phyloP scores from a whole-genome alignment of 805 yeast genomes.

The Wickerhamomyces rabaulensis region DNA sequence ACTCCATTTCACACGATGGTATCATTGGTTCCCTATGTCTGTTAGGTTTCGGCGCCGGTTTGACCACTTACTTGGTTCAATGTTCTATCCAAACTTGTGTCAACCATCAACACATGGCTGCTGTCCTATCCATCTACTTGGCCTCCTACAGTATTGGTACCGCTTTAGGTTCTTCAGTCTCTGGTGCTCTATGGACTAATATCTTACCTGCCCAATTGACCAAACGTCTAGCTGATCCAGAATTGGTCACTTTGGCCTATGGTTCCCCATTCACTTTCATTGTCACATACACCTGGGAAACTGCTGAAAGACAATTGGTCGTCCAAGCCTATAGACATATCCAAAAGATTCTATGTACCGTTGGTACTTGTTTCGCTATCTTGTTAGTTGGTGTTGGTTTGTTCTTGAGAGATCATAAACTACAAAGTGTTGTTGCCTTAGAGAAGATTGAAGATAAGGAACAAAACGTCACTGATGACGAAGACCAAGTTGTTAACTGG shows the following conservation, averaged over 20 bases:
- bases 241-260: slow-evolving; percentile 37
- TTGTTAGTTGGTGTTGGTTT: slow-evolving; percentile 44
- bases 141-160: slow-evolving; percentile 51
- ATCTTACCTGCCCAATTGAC: slow-evolving; percentile 18
- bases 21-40: slow-evolving; percentile 60
- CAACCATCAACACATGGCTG: slow-evolving; percentile 61
- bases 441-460: slow-evolving; percentile 8
- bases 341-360: slow-evolving; percentile 49
- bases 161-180: slow-evolving; percentile 56
- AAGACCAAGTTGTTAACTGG: slow-evolving; percentile 1
- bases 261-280: slow-evolving; percentile 47
- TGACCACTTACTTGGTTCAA: slow-evolving; percentile 62
- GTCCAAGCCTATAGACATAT: slow-evolving; percentile 50
- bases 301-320: slow-evolving; percentile 49
- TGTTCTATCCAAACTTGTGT: slow-evolving; percentile 55
- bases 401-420: slow-evolving; percentile 47
- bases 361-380: slow-evolving; percentile 49
- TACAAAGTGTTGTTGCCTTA: slow-evolving; percentile 21
- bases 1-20: slow-evolving; percentile 42
- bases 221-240: slow-evolving; percentile 3
- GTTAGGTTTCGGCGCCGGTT: slow-evolving; percentile 70
- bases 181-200: slow-evolving; percentile 73
- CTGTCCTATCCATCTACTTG: slow-evolving; percentile 50
- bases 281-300: slow-evolving; percentile 46
- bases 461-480: slow-evolving; percentile 1